Evolutionary conservation across 768 basidiomycete species (phyloP), one percentile per base, ranked within the genome.

Genomic region (Leccinellum albellum): DNA sequence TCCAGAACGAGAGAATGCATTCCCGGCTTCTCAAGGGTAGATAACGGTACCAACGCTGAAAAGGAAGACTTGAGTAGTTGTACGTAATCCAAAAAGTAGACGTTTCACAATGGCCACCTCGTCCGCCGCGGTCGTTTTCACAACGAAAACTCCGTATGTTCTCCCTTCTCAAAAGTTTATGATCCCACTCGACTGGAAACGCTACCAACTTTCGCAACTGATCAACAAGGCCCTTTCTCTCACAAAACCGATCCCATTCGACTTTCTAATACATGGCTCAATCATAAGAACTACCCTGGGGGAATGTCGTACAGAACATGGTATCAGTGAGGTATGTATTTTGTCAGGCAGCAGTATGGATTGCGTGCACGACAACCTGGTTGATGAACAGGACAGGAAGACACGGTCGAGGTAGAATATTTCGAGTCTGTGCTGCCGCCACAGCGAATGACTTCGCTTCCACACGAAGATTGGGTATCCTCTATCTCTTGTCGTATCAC

Each of bases 171-270:
- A 94, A 70, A 93, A 92, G 67, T 98, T 93, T 69, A 86, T 97
- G 84, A 87, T 98, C 15, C 96, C 97, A 2, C 78, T 86, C 1
- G 76, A 82, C 71, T 98, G 94, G 94, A 84, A 82, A 56, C 86
- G 96, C n/a, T 98, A 90, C 72, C 96, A 98, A 65, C 87, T 99
- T 31, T 98, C 95, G 1, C 94, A 98, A 59, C 87, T 98, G 44
- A 86, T 99, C 57, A 99, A 99, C 77, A 97, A 97, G 68, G 91
- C 95, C 1, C 78, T 98, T 26, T 80, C 82, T 24, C 82, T 89
- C 17, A 70, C 80, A 0, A 83, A 83, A 54, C 85, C 90, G 0
- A 78, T 96, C 3, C 95, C 94, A 0, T 98, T 98, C 69, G 95
- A 99, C 72, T 98, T 98, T 71, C 73, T 99, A 46, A 77, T 97